A percentile compares a stretch with the other conserved stretches of the same genome.
These are phyloP conservation scores for Plasmopara muralis DNA, from an alignment of 352 stramenopile species.

Conservation along the genomic window DNA sequence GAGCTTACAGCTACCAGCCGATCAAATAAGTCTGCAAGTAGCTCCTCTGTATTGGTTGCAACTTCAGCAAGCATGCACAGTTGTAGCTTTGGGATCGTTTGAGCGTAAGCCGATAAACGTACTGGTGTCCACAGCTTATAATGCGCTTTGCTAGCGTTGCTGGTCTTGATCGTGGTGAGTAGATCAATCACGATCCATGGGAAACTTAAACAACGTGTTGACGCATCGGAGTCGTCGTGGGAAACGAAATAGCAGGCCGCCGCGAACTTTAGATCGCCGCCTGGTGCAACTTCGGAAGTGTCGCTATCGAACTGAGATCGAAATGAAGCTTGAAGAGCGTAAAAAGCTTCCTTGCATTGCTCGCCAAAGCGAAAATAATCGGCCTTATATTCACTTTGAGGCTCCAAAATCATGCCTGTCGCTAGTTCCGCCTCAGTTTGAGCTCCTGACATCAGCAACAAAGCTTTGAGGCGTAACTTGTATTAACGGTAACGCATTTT, in stretches of 20 bases:
- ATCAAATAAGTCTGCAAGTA: conserved; percentile 60
- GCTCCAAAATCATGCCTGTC: conserved; percentile 67
- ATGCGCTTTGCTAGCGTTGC: conserved; percentile 4
- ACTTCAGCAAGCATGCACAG: conserved; percentile 55
- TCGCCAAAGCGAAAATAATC: conserved; percentile 79
- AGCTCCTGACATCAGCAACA: conserved; percentile 61
- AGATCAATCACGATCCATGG: conserved; percentile 62
- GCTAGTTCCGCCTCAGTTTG: conserved; percentile 57
- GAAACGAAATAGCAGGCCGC: conserved; percentile 67
- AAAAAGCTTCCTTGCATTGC: conserved; percentile 61
- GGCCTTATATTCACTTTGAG: conserved; percentile 46
- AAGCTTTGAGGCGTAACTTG: conserved; percentile 41
- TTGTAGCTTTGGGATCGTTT: conserved; percentile 51
- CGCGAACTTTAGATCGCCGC: conserved; percentile 37
- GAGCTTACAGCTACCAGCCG: conserved; percentile 46
- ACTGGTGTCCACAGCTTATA: conserved; percentile 27
- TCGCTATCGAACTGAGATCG: conserved; percentile 38
- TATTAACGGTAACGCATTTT: conserved; percentile 57
- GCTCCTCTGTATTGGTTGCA: conserved; percentile 33
- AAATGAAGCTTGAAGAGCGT: conserved; percentile 38
- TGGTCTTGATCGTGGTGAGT: conserved; percentile 38
- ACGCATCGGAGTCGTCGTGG: conserved; percentile 37
- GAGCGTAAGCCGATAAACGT: conserved; percentile 14
- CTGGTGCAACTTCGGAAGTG: conserved; percentile 9
- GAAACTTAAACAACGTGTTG: conserved; percentile 49